These are phyloP conservation scores for Fomitiporia mediterranea DNA, from an alignment of 1,284 basidiomycete genomes.

Conservation along the genomic window DNA sequence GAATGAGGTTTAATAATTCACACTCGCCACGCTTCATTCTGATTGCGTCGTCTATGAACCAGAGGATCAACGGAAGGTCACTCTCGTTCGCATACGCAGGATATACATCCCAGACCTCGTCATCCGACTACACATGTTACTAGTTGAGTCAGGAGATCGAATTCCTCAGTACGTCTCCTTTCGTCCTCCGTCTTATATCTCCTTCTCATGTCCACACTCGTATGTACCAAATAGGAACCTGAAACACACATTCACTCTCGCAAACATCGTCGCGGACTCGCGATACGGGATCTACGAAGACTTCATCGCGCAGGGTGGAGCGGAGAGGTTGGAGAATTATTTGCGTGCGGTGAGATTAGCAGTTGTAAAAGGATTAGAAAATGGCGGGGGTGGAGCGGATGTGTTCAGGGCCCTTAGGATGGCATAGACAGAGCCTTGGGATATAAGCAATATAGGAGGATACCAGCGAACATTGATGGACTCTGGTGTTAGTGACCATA, in stretches of 20 bases:
- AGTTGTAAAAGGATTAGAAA: constrained; percentile 63
- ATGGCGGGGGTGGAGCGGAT: too few species aligned
- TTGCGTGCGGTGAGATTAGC: constrained; percentile 67
- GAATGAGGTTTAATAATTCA: not conserved
- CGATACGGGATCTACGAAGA: constrained; percentile 73
- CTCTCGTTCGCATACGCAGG: constrained; percentile 79
- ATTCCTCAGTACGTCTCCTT: constrained; percentile 62
- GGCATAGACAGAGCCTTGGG: too few species aligned
- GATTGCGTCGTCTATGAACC: too few species aligned
- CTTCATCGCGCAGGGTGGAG: constrained; percentile 19
- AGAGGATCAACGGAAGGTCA: constrained; percentile 58
- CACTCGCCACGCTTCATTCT: not conserved
- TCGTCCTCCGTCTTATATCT: constrained; percentile 2
- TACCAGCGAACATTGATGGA: too few species aligned
- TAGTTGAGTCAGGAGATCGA: constrained; percentile 61
- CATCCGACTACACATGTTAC: constrained; percentile 74
- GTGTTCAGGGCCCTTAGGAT: too few species aligned
- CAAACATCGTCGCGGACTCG: constrained; percentile 86
- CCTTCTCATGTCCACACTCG: not conserved
- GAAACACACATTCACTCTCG: constrained; percentile 72
- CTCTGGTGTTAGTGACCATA: too few species aligned
- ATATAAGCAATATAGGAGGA: too few species aligned
- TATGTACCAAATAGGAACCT: constrained; percentile 60
- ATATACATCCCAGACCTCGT: constrained; percentile 91
- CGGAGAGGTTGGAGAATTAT: constrained; percentile 56